A percentile compares a stretch with the other conserved stretches of the same genome.
These are phyloP conservation scores for Aureobasidium lini DNA, from an alignment of 2,329 filamentous ascomycete genomes.

Conservation along the genomic window DNA sequence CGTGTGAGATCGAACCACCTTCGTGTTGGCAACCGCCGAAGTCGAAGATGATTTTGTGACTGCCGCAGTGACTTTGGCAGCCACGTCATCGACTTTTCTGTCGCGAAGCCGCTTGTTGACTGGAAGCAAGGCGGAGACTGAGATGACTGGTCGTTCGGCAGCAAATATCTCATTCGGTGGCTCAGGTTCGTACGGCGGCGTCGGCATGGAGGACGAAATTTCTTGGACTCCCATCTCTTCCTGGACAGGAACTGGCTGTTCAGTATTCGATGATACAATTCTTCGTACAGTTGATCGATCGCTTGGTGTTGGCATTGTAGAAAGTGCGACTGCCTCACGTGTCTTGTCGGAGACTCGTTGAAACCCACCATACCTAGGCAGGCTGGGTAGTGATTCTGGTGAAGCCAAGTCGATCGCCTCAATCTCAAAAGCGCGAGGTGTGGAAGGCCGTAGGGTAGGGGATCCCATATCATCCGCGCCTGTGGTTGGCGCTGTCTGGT, in stretches of 20 bases:
- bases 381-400: conserved; percentile 11
- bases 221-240: background rate
- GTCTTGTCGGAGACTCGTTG: background rate
- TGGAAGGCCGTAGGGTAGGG: conserved; percentile 10
- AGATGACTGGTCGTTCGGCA: background rate
- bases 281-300: background rate
- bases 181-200: background rate
- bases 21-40: background rate
- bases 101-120: background rate
- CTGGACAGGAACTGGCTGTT: background rate
- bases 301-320: background rate
- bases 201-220: conserved; percentile 4
- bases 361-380: background rate
- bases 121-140: background rate
- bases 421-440: conserved; percentile 7
- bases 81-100: background rate
- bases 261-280: background rate
- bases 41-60: background rate
- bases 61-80: background rate
- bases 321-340: background rate
- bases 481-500: conserved; percentile 23
- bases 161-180: background rate
- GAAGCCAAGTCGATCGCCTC: conserved; percentile 19
- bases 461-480: conserved; percentile 3
- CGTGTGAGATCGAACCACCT: background rate